Conservation (phyloP, 2,329 filamentous ascomycete genomes). For the Pseudogymnoascus sp. region DNA sequence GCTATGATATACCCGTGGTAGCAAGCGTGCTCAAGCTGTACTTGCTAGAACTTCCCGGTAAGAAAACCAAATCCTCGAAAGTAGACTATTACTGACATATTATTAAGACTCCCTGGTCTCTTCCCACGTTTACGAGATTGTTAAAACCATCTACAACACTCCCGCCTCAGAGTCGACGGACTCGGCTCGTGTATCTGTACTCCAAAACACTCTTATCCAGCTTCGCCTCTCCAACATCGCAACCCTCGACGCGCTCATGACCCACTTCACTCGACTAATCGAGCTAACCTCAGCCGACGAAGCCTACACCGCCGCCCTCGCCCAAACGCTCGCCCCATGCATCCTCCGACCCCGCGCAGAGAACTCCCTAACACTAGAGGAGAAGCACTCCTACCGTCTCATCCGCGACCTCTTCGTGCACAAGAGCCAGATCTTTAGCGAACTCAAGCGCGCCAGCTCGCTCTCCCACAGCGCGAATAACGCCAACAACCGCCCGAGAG, state of each 20-base stretch:
- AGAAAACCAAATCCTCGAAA: slow-evolving; percentile 30
- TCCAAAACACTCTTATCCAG: slow-evolving; percentile 93
- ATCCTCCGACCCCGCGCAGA: slow-evolving; percentile 80
- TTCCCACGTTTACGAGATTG: slow-evolving; percentile 96
- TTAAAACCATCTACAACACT: slow-evolving; percentile 91
- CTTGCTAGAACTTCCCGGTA: slow-evolving; percentile 86
- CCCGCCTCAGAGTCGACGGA: slow-evolving; percentile 69
- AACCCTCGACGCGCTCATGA: slow-evolving; percentile 95
- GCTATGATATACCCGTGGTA: slow-evolving; percentile 90
- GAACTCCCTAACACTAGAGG: slow-evolving; percentile 87
- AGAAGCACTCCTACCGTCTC: slow-evolving; percentile 84
- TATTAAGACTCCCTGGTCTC: slow-evolving; percentile 85
- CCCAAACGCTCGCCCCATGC: slow-evolving; percentile 69
- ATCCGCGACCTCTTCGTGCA: slow-evolving; percentile 86
- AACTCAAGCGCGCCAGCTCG: slow-evolving; percentile 81
- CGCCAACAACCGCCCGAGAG: slow-evolving; percentile 63
- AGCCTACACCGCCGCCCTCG: slow-evolving; percentile 66
- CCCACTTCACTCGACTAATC: slow-evolving; percentile 93
- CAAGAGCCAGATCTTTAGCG: slow-evolving; percentile 91
- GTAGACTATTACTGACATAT: slow-evolving; percentile 17
- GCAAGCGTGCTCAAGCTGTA: slow-evolving; percentile 91
- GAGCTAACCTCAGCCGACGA: slow-evolving; percentile 96
- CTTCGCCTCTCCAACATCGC: slow-evolving; percentile 94
- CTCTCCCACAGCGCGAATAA: slow-evolving; percentile 50
- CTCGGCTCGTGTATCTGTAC: slow-evolving; percentile 72